Evolutionary conservation across 2,329 filamentous ascomycete genomes (phyloP), one percentile per base, ranked within the genome.

Genomic region (Phoma sp.): DNA sequence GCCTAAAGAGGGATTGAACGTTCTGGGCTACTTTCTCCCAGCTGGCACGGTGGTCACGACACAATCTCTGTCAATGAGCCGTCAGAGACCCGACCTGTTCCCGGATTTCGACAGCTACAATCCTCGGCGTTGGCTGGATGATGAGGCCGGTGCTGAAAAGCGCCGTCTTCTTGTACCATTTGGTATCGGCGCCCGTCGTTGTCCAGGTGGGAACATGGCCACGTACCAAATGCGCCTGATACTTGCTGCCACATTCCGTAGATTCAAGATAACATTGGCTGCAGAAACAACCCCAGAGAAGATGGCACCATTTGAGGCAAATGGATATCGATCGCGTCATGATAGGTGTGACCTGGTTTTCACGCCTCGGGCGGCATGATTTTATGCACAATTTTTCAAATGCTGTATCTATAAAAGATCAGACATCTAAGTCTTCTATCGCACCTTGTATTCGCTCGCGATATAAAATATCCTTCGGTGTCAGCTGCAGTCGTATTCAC

Each of bases 291-390:
- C 61, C 4, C 61, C 60, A 2, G 55, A 62, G 43, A 53, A 37
- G 33, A 64, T 62, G 61, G 55, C 53, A n/a, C 60, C 61, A 0
- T 62, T 64, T 43, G 61, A 64, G 46, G 61, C 61, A 2, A 64
- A 64, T 18, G 61, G 61, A 5, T 64, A 61, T 42, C 53, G 61
- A 1, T 61, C 58, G 5, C 44, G 51, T 14, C 61, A 64, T 18
- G 61, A 62, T 51, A 43, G 59, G 35, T 64, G 61, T 33, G 59
- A 60, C 14, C 36, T 64, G 40, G 47, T 64, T 1, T 64, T 61
- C 38, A 56, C 53, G 3, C 56, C 61, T 18, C 57, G 46, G 24
- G 7, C 24, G 11, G 32, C 8, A 13, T 45, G 22, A 27, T 27
- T 23, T 27, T 38, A 30, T 3, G 29, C 29, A 30, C 29, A 30